These are phyloP conservation scores for Ophiocordyceps camponoti-floridani DNA, from an alignment of 2,329 filamentous ascomycete genomes.

Conservation along the genomic window DNA sequence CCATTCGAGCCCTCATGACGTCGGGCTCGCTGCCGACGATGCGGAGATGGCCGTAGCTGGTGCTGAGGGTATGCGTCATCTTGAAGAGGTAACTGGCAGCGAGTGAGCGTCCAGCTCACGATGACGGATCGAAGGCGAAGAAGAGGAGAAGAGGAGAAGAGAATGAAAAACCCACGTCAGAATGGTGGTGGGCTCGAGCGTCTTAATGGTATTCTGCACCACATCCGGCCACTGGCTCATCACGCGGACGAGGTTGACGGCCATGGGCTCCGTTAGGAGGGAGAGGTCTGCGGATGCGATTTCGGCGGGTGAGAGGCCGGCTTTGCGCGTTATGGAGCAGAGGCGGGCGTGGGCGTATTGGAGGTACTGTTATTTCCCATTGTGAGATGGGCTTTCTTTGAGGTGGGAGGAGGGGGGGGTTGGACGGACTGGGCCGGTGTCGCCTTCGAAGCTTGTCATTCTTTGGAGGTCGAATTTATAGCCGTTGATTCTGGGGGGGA, in stretches of 20 bases:
- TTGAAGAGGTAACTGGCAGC: slow-evolving; percentile 50
- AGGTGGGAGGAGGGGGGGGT: too few relatives aligned
- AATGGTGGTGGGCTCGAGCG: slow-evolving; percentile 49
- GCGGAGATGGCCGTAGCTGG: slow-evolving; percentile 65
- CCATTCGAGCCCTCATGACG: slow-evolving; percentile 31
- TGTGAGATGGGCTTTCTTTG: neutral
- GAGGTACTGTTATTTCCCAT: slow-evolving; percentile 36
- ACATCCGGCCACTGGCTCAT: slow-evolving; percentile 78
- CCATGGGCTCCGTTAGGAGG: slow-evolving; percentile 54
- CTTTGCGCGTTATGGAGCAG: slow-evolving; percentile 42
- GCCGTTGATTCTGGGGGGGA: slow-evolving; percentile 33
- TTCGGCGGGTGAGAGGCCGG: slow-evolving; percentile 33
- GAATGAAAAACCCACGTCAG: slow-evolving; percentile 13
- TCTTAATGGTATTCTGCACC: slow-evolving; percentile 68
- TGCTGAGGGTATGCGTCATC: slow-evolving; percentile 67
- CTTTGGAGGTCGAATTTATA: slow-evolving; percentile 62
- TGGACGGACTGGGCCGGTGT: slow-evolving; percentile 45
- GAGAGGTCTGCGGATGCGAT: slow-evolving; percentile 46
- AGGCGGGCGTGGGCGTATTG: slow-evolving; percentile 69
- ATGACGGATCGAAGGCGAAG: too few relatives aligned
- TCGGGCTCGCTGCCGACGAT: slow-evolving; percentile 65
- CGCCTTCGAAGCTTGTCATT: slow-evolving; percentile 72
- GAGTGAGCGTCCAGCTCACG: neutral
- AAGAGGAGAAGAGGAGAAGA: too few relatives aligned
- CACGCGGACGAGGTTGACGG: slow-evolving; percentile 53